Evolutionary conservation across 768 basidiomycete genomes (phyloP).

Genomic region (Rhizopogon sp.): DNA sequence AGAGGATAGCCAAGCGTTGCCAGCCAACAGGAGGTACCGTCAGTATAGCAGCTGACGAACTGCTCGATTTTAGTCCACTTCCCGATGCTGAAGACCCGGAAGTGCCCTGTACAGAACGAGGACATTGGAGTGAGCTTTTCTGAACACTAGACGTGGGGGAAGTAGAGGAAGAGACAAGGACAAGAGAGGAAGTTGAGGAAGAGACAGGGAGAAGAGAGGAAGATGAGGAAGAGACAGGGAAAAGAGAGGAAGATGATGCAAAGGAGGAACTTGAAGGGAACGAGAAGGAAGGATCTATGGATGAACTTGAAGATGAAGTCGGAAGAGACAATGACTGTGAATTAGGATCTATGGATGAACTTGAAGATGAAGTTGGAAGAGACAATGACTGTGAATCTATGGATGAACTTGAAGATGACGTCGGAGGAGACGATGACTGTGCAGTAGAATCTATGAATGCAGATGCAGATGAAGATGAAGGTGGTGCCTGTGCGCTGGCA

Average conservation of each 20-base stretch:
- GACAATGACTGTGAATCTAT: background rate
- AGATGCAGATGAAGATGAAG: background rate
- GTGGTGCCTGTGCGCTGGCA: background rate
- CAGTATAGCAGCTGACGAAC: slow-evolving; percentile 6
- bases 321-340: no score
- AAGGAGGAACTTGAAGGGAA: background rate
- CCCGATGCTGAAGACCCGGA: background rate
- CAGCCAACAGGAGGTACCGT: slow-evolving; percentile 12
- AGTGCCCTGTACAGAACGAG: background rate
- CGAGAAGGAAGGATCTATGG: background rate
- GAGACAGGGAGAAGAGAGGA: background rate
- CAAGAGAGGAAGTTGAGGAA: background rate
- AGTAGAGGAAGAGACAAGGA: background rate
- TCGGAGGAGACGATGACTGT: background rate
- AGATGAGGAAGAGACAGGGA: background rate
- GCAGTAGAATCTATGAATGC: background rate
- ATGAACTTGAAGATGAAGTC: background rate
- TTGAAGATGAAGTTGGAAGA: background rate
- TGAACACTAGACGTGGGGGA: background rate
- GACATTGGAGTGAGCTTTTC: background rate
- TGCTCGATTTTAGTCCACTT: slow-evolving; percentile 4
- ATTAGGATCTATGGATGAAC: background rate
- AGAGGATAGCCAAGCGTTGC: slow-evolving; percentile 19
- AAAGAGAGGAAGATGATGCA: background rate
- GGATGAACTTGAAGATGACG: background rate